Conservation (phyloP, 129 eudicot species). For the Escallonia herrerae region DNA sequence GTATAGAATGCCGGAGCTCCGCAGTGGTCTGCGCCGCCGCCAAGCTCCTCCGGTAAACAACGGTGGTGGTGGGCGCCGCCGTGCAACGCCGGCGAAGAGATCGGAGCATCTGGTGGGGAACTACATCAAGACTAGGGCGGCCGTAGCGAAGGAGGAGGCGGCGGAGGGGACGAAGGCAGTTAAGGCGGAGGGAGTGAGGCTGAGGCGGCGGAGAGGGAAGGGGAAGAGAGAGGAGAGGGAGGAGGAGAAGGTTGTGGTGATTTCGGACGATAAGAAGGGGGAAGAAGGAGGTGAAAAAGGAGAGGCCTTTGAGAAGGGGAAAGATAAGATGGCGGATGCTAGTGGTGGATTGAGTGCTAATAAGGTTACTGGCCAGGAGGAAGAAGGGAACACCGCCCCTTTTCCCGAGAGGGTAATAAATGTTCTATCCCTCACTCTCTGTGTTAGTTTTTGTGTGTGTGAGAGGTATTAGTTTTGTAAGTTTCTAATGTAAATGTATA, state of each 20-base stretch:
- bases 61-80: not conserved
- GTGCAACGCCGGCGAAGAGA: slow-evolving; percentile 11
- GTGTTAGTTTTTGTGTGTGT: not conserved
- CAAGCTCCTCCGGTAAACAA: slow-evolving; percentile 31
- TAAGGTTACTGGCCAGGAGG: slow-evolving; percentile 43
- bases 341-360: slow-evolving; percentile 81
- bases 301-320: not conserved
- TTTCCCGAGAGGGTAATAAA: slow-evolving; percentile 64
- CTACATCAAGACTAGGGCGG: slow-evolving; percentile 53
- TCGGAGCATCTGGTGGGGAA: slow-evolving; percentile 38
- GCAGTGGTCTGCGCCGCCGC: slow-evolving; percentile 39
- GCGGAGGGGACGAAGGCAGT: slow-evolving; percentile 11
- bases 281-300: not conserved
- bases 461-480: not conserved
- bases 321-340: slow-evolving; percentile 42
- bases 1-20: slow-evolving; percentile 58
- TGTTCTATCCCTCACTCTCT: not conserved
- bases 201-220: slow-evolving; percentile 3
- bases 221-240: slow-evolving; percentile 3
- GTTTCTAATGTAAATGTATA: too few species aligned
- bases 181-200: slow-evolving; percentile 8
- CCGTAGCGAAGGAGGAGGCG: slow-evolving; percentile 38
- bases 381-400: slow-evolving; percentile 56
- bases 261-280: slow-evolving; percentile 12
- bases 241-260: slow-evolving; percentile 17